Percentiles rank a stretch among this genome's conserved stretches.
Evolutionary conservation across 2,329 filamentous ascomycete genomes (phyloP).

Genomic region (Zopfia rhizophila): DNA sequence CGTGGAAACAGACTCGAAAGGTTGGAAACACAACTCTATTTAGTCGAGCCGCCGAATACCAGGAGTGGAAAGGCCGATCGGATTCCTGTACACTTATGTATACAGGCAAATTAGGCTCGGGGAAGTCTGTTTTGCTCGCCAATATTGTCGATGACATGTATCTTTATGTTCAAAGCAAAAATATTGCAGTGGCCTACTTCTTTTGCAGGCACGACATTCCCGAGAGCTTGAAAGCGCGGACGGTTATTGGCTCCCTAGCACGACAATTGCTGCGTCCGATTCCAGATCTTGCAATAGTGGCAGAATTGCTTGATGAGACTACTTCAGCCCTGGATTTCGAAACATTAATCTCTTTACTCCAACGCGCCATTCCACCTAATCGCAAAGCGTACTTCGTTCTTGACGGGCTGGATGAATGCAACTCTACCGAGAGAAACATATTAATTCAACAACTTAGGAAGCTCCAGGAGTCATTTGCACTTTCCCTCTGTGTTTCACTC

Average conservation of each 20-base stretch:
- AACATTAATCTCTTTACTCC: slow-evolving; percentile 31
- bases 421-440: slow-evolving; percentile 17
- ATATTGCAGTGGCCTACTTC: slow-evolving; percentile 34
- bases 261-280: slow-evolving; percentile 50
- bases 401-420: slow-evolving; percentile 50
- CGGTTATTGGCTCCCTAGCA: slow-evolving; percentile 35
- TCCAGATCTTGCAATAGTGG: slow-evolving; percentile 26
- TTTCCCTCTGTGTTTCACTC: slow-evolving; percentile 37
- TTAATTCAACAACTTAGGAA: slow-evolving; percentile 27
- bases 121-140: slow-evolving; percentile 59
- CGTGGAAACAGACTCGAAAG: slow-evolving; percentile 58
- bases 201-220: slow-evolving; percentile 38
- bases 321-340: slow-evolving; percentile 20
- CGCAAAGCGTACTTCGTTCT: slow-evolving; percentile 44
- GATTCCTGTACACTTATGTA: slow-evolving; percentile 46
- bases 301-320: slow-evolving; percentile 13
- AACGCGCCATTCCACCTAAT: slow-evolving; percentile 21
- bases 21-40: slow-evolving; percentile 48
- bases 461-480: slow-evolving; percentile 31
- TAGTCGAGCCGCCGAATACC: slow-evolving; percentile 29
- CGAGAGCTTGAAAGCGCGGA: slow-evolving; percentile 34
- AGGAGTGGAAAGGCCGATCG: slow-evolving; percentile 37
- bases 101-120: slow-evolving; percentile 56
- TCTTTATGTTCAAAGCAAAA: slow-evolving; percentile 7
- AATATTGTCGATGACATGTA: slow-evolving; percentile 53